Base-by-base conservation (phyloP, 495 filamentous ascomycete genomes). In the Aspergillus nidulans region DNA sequence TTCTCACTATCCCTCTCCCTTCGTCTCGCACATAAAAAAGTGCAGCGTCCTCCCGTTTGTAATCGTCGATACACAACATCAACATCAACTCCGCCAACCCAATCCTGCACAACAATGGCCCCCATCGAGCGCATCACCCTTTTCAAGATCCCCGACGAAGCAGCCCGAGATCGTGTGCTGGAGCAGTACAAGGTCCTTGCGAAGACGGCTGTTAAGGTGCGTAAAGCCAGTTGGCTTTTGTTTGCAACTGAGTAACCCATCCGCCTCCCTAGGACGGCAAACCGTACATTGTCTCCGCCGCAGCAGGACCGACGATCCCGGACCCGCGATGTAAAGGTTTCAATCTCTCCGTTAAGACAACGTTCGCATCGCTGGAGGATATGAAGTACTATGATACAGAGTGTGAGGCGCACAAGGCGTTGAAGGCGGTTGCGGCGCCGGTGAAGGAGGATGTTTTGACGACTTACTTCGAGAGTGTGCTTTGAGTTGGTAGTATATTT, bases 371-470 rank as follows among this genome's bases (percentile, higher is more conserved):
- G 36, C 44, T 84, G 49, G 85, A 84, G 9, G 87, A 90, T 67
- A 83, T 89, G 81, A 68, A 82, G 59, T 90, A 81, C 65, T 90
- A 88, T 60, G 86, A 90, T 67, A 63, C 53, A 5, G 75, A 81
- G 54, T 87, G 85, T 63, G 72, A 74, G 53, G 85, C 85, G 15
- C 86, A 90, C 55, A 69, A 69, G 51, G 71, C 64, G 42, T 68
- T 89, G 36, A 89, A 86, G 77, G 75, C 74, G 52, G 68, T 74
- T 12, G 60, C 45, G 2, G 57, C 32, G 1, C 56, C 77, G 6
- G 67, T 70, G 0, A 65, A 69, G 53, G 63, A 69, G 54, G 73
- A 76, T 68, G 67, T 78, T 15, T 53, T 82, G 65, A 78, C 74
- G 25, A 77, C 74, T 4, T 81, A 68, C 54, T 81, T 74, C 63